Percentiles rank a stretch among this genome's conserved stretches.
Evolutionary conservation across 208 protist species (phyloP).

Genomic region (Trichomonas vaginalis): DNA sequence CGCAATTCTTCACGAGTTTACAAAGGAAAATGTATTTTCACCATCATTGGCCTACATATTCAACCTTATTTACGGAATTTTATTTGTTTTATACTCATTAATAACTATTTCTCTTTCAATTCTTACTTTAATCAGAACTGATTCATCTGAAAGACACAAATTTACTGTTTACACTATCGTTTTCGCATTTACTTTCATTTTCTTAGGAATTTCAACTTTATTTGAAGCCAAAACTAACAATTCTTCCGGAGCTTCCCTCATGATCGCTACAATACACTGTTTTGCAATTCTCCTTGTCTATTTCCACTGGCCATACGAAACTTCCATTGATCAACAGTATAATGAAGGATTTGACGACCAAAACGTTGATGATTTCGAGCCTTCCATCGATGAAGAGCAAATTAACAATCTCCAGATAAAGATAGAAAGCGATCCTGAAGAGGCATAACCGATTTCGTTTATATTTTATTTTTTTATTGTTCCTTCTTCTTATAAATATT

Average conservation of each 20-base stretch:
- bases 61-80: not conserved
- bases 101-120: not conserved
- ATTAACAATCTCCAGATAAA: not conserved
- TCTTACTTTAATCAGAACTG: not conserved
- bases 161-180: not conserved
- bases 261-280: not conserved
- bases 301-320: conserved; percentile 1
- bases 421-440: too few relatives aligned
- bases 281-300: not conserved
- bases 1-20: not conserved
- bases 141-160: not conserved
- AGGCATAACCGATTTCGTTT: too few relatives aligned
- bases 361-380: not conserved
- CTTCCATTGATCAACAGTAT: not conserved
- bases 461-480: too few relatives aligned
- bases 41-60: not conserved
- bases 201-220: not conserved
- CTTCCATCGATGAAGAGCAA: not conserved
- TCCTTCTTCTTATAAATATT: too few relatives aligned
- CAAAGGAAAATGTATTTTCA: not conserved
- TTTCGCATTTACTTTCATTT: not conserved
- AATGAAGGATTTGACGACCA: not conserved
- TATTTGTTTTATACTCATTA: not conserved
- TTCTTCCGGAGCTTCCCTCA: not conserved
- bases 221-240: not conserved